Conservation (phyloP, 2,329 filamentous ascomycete species). For the Cladosporium halotolerans region DNA sequence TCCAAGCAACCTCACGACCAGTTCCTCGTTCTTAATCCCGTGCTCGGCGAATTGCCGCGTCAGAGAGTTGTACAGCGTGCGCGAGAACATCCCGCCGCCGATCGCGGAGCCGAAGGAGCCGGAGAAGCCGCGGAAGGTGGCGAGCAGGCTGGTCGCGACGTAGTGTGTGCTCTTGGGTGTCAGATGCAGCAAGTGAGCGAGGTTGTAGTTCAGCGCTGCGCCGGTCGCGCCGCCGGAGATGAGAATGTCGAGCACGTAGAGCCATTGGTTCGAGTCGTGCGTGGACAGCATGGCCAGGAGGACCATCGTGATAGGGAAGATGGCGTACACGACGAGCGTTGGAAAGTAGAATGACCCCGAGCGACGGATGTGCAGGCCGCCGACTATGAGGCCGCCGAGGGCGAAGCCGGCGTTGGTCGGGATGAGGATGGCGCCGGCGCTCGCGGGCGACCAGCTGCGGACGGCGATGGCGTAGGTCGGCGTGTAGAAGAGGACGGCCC, state of each 20-base stretch:
- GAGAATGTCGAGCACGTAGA: conserved; percentile 59
- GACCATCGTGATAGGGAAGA: conserved; percentile 58
- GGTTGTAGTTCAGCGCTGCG: conserved; percentile 69
- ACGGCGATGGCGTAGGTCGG: conserved; percentile 76
- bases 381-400: conserved; percentile 64
- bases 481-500: conserved; percentile 73
- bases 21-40: conserved; percentile 35
- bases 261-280: conserved; percentile 42
- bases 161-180: conserved; percentile 62
- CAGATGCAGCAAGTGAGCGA: conserved; percentile 72
- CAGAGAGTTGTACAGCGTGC: conserved; percentile 52
- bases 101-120: conserved; percentile 75
- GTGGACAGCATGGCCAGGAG: conserved; percentile 52
- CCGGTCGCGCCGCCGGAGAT: conserved; percentile 68
- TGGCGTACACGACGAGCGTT: conserved; percentile 44
- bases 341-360: conserved; percentile 63
- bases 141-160: conserved; percentile 67
- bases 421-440: conserved; percentile 68
- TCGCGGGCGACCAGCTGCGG: conserved; percentile 60
- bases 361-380: conserved; percentile 68
- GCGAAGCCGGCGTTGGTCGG: conserved; percentile 79
- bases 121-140: conserved; percentile 75
- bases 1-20: conserved; percentile 52
- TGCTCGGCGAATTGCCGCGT: conserved; percentile 50
- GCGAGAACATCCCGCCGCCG: conserved; percentile 67